Evolutionary conservation across 305 asterid genomes (phyloP).

Genomic region (Stenogyne calaminthoides): DNA sequence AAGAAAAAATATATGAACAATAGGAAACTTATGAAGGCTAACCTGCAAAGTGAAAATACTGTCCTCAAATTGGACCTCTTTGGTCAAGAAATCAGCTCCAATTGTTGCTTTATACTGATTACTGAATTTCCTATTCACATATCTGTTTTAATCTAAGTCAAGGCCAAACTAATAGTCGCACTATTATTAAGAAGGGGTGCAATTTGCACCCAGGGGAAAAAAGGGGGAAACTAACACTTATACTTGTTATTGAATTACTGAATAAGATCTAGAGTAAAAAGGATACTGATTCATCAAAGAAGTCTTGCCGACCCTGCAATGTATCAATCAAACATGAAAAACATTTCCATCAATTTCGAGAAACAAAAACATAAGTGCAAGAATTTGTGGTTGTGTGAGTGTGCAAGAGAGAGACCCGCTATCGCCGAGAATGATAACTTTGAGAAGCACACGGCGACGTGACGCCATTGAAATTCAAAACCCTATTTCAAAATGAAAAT

Average conservation of each 20-base stretch:
- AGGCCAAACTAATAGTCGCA: conserved; percentile 28
- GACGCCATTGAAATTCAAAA: conserved; percentile 49
- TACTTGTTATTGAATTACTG: background rate
- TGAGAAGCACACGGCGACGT: conserved; percentile 64
- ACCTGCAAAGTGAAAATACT: conserved; percentile 78
- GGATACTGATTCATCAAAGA: conserved; percentile 82
- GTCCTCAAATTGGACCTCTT: conserved; percentile 75
- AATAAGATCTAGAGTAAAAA: conserved; percentile 24
- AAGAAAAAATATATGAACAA: background rate
- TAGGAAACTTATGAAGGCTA: conserved; percentile 16
- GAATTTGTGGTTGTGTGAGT: background rate
- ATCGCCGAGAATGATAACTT: conserved; percentile 68
- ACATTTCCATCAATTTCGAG: background rate
- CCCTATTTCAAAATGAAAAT: conserved; percentile 8
- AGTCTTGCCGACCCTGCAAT: conserved; percentile 73
- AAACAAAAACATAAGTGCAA: background rate
- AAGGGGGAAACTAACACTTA: background rate
- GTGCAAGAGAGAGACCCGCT: conserved; percentile 47
- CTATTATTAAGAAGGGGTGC: background rate
- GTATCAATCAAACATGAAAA: conserved; percentile 19
- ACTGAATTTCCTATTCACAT: conserved; percentile 74
- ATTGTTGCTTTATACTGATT: conserved; percentile 82
- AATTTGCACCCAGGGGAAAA: background rate
- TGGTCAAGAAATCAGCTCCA: conserved; percentile 89
- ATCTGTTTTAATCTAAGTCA: conserved; percentile 45